These are phyloP conservation scores for Gnaphalium uliginosum DNA, from an alignment of 129 eudicot species.

Conservation along the genomic window DNA sequence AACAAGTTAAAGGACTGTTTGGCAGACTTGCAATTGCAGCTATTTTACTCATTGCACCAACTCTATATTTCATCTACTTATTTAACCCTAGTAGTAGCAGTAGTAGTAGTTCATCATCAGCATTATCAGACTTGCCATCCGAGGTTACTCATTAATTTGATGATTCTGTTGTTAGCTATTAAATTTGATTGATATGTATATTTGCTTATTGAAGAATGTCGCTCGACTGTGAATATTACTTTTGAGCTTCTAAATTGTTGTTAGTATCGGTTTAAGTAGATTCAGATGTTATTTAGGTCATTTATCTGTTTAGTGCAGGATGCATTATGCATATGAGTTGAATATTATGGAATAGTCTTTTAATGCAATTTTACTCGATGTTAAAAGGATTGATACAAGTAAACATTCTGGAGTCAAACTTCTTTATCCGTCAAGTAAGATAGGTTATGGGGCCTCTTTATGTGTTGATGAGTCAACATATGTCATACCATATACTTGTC, in stretches of 20 bases:
- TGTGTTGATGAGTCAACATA: background rate
- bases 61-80: slow-evolving; percentile 50
- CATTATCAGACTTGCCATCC: slow-evolving; percentile 34
- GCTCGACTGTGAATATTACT: too few relatives aligned
- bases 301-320: background rate
- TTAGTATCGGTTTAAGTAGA: slow-evolving; percentile 8
- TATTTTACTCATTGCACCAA: slow-evolving; percentile 55
- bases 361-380: background rate
- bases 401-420: background rate
- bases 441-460: background rate
- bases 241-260: too few relatives aligned
- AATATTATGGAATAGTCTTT: background rate
- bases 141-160: slow-evolving; percentile 42
- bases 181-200: slow-evolving; percentile 1
- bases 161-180: background rate
- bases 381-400: slow-evolving; percentile 5
- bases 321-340: slow-evolving; percentile 4
- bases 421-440: slow-evolving; percentile 5
- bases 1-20: slow-evolving; percentile 61
- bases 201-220: background rate
- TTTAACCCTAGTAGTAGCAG: slow-evolving; percentile 32
- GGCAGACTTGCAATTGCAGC: slow-evolving; percentile 56
- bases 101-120: slow-evolving; percentile 20
- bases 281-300: slow-evolving; percentile 11
- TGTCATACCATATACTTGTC: background rate